phyloP scores from a whole-genome alignment of 805 yeast species.

The Pichia exigua region DNA sequence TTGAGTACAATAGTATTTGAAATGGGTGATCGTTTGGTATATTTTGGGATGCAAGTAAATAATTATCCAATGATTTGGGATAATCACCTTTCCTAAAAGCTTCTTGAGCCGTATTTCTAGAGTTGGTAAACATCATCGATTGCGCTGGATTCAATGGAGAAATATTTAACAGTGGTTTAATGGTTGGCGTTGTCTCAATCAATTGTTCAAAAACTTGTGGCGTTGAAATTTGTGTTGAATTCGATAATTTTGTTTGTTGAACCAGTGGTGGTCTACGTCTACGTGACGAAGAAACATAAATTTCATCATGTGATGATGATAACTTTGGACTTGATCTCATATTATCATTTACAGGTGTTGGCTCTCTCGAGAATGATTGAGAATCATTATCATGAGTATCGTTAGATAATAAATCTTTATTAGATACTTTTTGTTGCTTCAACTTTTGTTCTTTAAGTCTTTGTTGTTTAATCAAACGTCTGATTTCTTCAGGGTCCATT shows the following conservation, averaged over 20 bases:
- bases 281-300: slow-evolving; percentile 18
- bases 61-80: slow-evolving; percentile 51
- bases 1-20: slow-evolving; percentile 63
- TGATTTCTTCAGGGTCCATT: slow-evolving; percentile 29
- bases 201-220: background rate
- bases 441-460: slow-evolving; percentile 11
- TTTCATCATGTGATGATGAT: slow-evolving; percentile 9
- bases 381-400: background rate
- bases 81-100: slow-evolving; percentile 82
- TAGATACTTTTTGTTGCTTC: background rate
- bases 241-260: background rate
- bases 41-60: slow-evolving; percentile 38
- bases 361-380: background rate
- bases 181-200: background rate
- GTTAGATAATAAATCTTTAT: background rate
- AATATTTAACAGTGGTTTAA: background rate
- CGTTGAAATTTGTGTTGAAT: background rate
- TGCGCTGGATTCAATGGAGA: slow-evolving; percentile 17
- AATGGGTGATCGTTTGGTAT: slow-evolving; percentile 61
- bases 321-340: background rate
- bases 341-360: background rate
- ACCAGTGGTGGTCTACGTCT: slow-evolving; percentile 2
- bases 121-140: slow-evolving; percentile 34
- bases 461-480: slow-evolving; percentile 20
- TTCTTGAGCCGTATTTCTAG: slow-evolving; percentile 49